Percentiles rank a stretch among this genome's conserved stretches.
Conservation (phyloP, 2,329 filamentous ascomycete species). For the Colletotrichum godetiae region DNA sequence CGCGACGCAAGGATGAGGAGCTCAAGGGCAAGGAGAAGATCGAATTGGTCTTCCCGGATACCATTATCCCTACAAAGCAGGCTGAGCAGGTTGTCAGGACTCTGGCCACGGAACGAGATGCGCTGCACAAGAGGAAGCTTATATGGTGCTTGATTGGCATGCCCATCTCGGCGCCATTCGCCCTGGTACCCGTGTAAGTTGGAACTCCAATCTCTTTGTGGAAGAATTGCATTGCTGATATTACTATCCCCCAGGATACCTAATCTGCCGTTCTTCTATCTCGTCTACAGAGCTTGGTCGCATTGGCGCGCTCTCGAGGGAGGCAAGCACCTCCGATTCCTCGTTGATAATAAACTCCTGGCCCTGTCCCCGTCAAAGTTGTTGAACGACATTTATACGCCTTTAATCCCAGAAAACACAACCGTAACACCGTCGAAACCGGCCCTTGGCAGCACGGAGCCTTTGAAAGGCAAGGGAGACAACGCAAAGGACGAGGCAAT, state of each 20-base stretch:
- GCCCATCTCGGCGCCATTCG: conserved; percentile 86
- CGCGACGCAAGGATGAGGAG: conserved; percentile 73
- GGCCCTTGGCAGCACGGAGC: neutral
- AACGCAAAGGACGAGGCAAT: conserved; percentile 45
- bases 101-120: conserved; percentile 84
- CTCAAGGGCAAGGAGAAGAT: conserved; percentile 72
- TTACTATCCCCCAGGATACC: conserved; percentile 71
- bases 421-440: conserved; percentile 44
- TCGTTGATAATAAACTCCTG: conserved; percentile 80
- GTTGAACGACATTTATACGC: conserved; percentile 80
- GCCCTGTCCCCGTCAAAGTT: conserved; percentile 72
- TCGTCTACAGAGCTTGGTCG: conserved; percentile 90
- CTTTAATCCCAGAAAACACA: conserved; percentile 50
- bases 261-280: conserved; percentile 97
- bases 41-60: conserved; percentile 80
- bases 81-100: conserved; percentile 74
- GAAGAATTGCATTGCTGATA: conserved; percentile 2
- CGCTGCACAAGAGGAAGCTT: conserved; percentile 80
- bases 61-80: conserved; percentile 72
- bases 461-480: conserved; percentile 40
- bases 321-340: conserved; percentile 85
- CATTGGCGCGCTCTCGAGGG: conserved; percentile 90
- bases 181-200: conserved; percentile 84
- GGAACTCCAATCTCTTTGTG: neutral
- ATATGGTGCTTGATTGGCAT: conserved; percentile 85